phyloP scores from a whole-genome alignment of 768 basidiomycete genomes.

The Lactifluus pinguis region DNA sequence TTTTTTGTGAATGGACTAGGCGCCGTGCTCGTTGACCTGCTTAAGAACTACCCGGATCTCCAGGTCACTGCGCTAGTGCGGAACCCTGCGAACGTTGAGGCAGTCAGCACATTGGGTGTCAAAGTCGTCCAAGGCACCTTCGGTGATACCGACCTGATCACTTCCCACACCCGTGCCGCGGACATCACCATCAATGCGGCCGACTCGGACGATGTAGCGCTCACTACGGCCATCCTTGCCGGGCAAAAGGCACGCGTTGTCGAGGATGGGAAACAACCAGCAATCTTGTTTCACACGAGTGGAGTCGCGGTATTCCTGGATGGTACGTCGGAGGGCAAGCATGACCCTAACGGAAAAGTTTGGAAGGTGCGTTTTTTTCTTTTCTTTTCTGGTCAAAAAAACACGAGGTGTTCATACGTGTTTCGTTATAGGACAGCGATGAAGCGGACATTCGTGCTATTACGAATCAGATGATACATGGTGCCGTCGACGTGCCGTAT shows the following conservation, averaged over 20 bases:
- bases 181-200: constrained; percentile 6
- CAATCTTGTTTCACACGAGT: constrained; percentile 8
- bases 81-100: not conserved
- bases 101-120: not conserved
- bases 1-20: not conserved
- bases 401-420: not conserved
- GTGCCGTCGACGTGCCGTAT: too few species aligned
- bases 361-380: constrained; percentile 6
- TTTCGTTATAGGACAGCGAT: constrained; percentile 2
- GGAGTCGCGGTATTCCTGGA: constrained; percentile 7
- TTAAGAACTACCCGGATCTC: not conserved
- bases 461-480: too few species aligned
- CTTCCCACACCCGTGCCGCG: not conserved
- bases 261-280: not conserved
- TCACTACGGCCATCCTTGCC: constrained; percentile 3
- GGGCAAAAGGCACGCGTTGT: constrained; percentile 8
- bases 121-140: constrained; percentile 8
- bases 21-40: constrained; percentile 1
- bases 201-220: constrained; percentile 4
- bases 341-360: not conserved
- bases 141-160: not conserved
- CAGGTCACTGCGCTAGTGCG: constrained; percentile 11
- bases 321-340: constrained; percentile 3
- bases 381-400: not conserved
- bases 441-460: not conserved